phyloP scores from a whole-genome alignment of 2,329 filamentous ascomycete species.

The Tolypocladium paradoxum region DNA sequence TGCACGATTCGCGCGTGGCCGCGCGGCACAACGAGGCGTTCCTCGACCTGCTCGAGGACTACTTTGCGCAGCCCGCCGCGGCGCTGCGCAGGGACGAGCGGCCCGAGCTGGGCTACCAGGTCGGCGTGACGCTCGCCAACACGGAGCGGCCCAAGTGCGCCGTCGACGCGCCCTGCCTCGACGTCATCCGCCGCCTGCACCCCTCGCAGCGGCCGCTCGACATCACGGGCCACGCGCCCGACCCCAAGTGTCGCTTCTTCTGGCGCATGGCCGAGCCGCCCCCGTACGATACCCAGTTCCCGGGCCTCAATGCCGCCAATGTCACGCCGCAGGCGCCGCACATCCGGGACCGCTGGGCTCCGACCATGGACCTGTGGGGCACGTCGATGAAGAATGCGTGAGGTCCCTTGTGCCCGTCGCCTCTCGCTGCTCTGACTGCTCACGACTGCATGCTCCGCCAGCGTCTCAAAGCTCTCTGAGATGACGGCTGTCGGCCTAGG shows the following conservation, averaged over 20 bases:
- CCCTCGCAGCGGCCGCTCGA: constrained; percentile 47
- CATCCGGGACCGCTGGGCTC: constrained; percentile 40
- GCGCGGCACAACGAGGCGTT: constrained; percentile 45
- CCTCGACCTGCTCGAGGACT: constrained; percentile 53
- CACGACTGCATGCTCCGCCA: constrained; percentile 11
- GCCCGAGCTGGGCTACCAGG: constrained; percentile 48
- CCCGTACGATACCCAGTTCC: constrained; percentile 44
- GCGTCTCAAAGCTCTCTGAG: constrained; percentile 44
- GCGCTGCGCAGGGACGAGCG: constrained; percentile 40
- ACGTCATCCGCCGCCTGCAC: constrained; percentile 42
- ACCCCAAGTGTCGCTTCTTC: constrained; percentile 54
- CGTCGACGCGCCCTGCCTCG: constrained; percentile 48
- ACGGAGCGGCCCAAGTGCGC: constrained; percentile 55
- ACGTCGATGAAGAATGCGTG: constrained; percentile 49
- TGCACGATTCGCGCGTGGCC: constrained; percentile 48
- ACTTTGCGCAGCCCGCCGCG: constrained; percentile 46
- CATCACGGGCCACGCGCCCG: constrained; percentile 42
- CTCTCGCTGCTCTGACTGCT: not conserved
- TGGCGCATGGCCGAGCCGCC: constrained; percentile 47
- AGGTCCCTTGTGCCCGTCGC: constrained; percentile 13
- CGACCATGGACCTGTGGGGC: constrained; percentile 47
- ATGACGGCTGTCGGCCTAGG: constrained; percentile 49
- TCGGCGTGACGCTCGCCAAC: constrained; percentile 52
- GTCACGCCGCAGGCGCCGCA: constrained; percentile 38
- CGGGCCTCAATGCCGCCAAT: constrained; percentile 43